These are phyloP conservation scores for Silene conica DNA, from an alignment of 148 eudicot genomes.

Conservation along the genomic window DNA sequence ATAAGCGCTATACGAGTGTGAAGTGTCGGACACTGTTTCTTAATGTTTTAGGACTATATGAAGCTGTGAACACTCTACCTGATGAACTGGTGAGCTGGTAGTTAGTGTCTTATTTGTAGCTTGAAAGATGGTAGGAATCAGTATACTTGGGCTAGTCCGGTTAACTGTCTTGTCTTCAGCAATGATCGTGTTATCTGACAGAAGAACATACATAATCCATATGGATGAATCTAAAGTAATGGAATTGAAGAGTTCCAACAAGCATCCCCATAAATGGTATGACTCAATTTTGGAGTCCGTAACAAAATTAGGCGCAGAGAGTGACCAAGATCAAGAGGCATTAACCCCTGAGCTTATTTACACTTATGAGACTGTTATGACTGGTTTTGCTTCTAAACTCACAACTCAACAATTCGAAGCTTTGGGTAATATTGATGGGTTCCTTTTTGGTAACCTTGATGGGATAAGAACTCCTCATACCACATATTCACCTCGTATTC, in stretches of 20 bases:
- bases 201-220: constrained; percentile 47
- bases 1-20: too few relatives aligned
- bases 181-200: constrained; percentile 29
- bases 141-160: constrained; percentile 24
- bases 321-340: constrained; percentile 7
- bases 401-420: constrained; percentile 29
- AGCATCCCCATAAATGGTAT: constrained; percentile 33
- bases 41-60: too few relatives aligned
- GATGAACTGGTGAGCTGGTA: too few relatives aligned
- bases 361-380: constrained; percentile 45
- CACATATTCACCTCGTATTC: constrained; percentile 52
- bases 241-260: constrained; percentile 24
- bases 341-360: constrained; percentile 49
- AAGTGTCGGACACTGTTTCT: too few relatives aligned
- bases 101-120: constrained; percentile 21
- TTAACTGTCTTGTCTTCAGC: constrained; percentile 16
- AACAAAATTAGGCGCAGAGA: constrained; percentile 4
- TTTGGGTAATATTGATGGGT: constrained; percentile 35
- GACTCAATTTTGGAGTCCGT: constrained; percentile 26
- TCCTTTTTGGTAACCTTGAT: constrained; percentile 40
- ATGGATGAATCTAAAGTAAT: constrained; percentile 44
- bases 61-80: too few relatives aligned
- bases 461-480: constrained; percentile 50
- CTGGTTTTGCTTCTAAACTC: constrained; percentile 57
- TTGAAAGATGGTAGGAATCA: constrained; percentile 26